A percentile compares a stretch with the other conserved stretches of the same genome.
Evolutionary conservation across 73 alveolate species (phyloP).

Genomic region (Paramecium bursaria): DNA sequence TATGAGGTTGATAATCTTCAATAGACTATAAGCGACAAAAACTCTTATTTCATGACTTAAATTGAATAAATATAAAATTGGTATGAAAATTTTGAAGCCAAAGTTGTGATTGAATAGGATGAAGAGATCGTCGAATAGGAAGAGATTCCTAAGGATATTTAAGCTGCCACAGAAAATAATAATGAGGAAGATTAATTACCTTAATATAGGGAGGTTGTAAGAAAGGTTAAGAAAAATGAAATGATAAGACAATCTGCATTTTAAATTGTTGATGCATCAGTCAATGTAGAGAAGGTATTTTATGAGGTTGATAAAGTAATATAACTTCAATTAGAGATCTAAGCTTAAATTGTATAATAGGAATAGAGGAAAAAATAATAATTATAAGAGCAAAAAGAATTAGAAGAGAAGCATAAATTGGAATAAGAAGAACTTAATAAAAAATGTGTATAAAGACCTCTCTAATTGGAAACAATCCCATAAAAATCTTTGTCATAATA

Average conservation of each 20-base stretch:
- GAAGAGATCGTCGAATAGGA: conserved; percentile 70
- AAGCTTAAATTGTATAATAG: conserved; percentile 38
- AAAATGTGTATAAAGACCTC: conserved; percentile 62
- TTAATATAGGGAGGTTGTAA: conserved; percentile 68
- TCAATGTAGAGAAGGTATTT: conserved; percentile 68
- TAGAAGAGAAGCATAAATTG: conserved; percentile 70
- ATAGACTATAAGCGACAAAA: conserved; percentile 86
- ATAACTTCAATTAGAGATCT: background rate
- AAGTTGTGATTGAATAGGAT: conserved; percentile 76
- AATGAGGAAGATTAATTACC: conserved; percentile 69
- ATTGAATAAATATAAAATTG: conserved; percentile 87
- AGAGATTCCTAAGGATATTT: conserved; percentile 66
- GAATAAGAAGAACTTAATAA: conserved; percentile 79
- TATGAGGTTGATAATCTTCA: conserved; percentile 87
- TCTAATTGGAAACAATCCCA: background rate
- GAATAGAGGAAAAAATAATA: conserved; percentile 3
- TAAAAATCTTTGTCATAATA: background rate
- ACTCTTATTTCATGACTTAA: conserved; percentile 87
- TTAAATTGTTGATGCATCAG: conserved; percentile 62
- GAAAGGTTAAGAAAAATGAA: conserved; percentile 64
- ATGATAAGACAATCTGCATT: background rate
- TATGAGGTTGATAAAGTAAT: conserved; percentile 66
- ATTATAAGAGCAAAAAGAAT: conserved; percentile 67
- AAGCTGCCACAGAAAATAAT: conserved; percentile 66
- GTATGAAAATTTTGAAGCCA: conserved; percentile 88